Evolutionary conservation across 176 grass and related monocot species (phyloP).

Genomic region (Triticum dicoccoides): DNA sequence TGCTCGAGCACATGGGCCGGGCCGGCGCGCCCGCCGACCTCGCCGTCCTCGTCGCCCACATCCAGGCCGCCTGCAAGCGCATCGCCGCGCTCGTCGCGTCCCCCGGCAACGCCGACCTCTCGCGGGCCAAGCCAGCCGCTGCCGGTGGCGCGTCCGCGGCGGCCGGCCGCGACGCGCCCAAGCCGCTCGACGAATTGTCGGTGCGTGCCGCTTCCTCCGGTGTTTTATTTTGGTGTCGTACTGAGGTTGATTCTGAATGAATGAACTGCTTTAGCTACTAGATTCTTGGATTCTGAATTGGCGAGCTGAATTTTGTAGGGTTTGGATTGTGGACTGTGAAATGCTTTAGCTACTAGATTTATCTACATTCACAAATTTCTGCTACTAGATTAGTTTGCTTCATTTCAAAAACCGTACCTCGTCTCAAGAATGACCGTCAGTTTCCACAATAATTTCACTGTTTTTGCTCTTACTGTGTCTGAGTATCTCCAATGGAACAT

Average conservation of each 20-base stretch:
- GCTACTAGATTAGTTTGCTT: not conserved
- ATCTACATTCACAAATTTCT: not conserved
- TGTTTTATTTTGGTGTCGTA: not conserved
- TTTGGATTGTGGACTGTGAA: not conserved
- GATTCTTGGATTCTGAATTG: too few relatives aligned
- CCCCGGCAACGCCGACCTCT: slow-evolving; percentile 52
- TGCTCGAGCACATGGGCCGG: slow-evolving; percentile 62
- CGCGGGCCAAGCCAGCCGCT: slow-evolving; percentile 3
- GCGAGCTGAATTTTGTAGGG: not conserved
- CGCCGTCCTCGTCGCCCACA: slow-evolving; percentile 59
- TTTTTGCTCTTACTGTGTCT: not conserved
- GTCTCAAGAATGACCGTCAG: too few relatives aligned
- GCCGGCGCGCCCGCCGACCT: slow-evolving; percentile 48
- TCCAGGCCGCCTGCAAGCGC: slow-evolving; percentile 88
- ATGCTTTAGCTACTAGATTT: not conserved
- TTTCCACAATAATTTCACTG: not conserved
- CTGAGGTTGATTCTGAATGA: too few relatives aligned
- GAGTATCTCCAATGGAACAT: not conserved
- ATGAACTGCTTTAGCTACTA: too few relatives aligned
- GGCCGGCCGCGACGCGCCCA: slow-evolving; percentile 60
- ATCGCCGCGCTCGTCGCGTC: slow-evolving; percentile 77
- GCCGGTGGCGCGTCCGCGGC: not conserved
- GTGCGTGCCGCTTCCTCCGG: slow-evolving; percentile 12
- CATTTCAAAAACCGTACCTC: not conserved
- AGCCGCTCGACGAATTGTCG: slow-evolving; percentile 87